Percentiles rank a stretch among this genome's conserved stretches.
Evolutionary conservation across 1,139 yeast genomes (phyloP).

Genomic region (Geotrichum fermentans): DNA sequence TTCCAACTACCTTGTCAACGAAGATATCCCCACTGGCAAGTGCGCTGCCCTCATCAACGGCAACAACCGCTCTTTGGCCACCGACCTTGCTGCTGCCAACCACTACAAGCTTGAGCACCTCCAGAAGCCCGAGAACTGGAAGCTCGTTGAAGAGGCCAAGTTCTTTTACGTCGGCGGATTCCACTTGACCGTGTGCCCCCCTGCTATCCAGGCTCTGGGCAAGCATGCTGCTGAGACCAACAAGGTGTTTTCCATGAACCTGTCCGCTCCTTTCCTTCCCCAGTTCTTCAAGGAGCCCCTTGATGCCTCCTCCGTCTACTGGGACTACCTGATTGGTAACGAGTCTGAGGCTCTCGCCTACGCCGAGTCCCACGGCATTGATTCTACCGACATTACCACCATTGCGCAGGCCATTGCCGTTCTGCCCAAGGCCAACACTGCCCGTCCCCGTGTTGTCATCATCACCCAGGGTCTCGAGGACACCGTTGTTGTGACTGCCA

Average conservation of each 20-base stretch:
- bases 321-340: slow-evolving; percentile 89
- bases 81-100: slow-evolving; percentile 97
- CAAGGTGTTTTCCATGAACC: slow-evolving; percentile 79
- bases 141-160: slow-evolving; percentile 71
- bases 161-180: slow-evolving; percentile 92
- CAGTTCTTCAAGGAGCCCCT: slow-evolving; percentile 92
- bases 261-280: slow-evolving; percentile 95
- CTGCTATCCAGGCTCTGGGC: slow-evolving; percentile 83
- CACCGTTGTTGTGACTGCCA: slow-evolving; percentile 61
- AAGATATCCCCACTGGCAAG: slow-evolving; percentile 83
- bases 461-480: slow-evolving; percentile 89
- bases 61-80: slow-evolving; percentile 82
- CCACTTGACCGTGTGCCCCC: slow-evolving; percentile 97
- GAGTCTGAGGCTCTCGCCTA: slow-evolving; percentile 96
- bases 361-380: slow-evolving; percentile 72
- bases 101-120: slow-evolving; percentile 88
- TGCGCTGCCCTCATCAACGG: slow-evolving; percentile 95
- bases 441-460: slow-evolving; percentile 74
- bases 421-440: slow-evolving; percentile 68
- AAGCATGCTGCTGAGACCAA: slow-evolving; percentile 82
- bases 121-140: slow-evolving; percentile 88
- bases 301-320: slow-evolving; percentile 74
- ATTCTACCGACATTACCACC: slow-evolving; percentile 59
- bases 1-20: slow-evolving; percentile 70
- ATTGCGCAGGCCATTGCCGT: slow-evolving; percentile 80